phyloP scores from a whole-genome alignment of 2,329 filamentous ascomycete genomes.

The Falciphora oryzae region DNA sequence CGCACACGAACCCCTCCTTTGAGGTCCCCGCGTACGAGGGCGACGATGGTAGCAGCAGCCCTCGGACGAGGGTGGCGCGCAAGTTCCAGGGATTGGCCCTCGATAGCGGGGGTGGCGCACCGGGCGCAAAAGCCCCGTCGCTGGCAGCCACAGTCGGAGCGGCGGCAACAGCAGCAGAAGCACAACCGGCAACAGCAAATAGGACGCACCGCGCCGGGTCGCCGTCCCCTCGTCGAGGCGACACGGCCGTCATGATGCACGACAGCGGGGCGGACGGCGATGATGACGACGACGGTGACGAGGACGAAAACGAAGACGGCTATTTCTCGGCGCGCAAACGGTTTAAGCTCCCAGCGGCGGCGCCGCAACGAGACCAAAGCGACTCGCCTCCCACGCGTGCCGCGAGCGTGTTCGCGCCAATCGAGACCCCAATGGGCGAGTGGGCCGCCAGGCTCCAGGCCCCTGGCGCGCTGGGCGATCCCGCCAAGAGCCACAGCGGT shows the following conservation, averaged over 20 bases:
- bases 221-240: neutral
- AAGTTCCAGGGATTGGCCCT: slow-evolving; percentile 47
- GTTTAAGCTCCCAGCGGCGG: slow-evolving; percentile 15
- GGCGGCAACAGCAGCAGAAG: neutral
- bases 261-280: neutral
- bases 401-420: neutral
- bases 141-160: neutral
- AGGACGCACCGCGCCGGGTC: neutral
- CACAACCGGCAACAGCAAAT: neutral
- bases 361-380: slow-evolving; percentile 1
- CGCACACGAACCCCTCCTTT: slow-evolving; percentile 9
- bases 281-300: neutral
- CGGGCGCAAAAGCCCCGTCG: neutral
- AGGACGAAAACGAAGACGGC: slow-evolving; percentile 10
- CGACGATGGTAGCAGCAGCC: slow-evolving; percentile 46
- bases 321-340: slow-evolving; percentile 18
- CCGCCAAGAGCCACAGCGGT: neutral
- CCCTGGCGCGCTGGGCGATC: neutral
- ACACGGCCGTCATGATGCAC: slow-evolving; percentile 18
- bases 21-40: slow-evolving; percentile 12
- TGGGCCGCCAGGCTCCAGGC: neutral
- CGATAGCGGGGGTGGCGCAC: slow-evolving; percentile 39
- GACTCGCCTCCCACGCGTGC: slow-evolving; percentile 8
- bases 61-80: slow-evolving; percentile 46
- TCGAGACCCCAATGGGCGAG: neutral